Evolutionary conservation across 257 asterid species (phyloP).

Genomic region (Forsythia viridissima): DNA sequence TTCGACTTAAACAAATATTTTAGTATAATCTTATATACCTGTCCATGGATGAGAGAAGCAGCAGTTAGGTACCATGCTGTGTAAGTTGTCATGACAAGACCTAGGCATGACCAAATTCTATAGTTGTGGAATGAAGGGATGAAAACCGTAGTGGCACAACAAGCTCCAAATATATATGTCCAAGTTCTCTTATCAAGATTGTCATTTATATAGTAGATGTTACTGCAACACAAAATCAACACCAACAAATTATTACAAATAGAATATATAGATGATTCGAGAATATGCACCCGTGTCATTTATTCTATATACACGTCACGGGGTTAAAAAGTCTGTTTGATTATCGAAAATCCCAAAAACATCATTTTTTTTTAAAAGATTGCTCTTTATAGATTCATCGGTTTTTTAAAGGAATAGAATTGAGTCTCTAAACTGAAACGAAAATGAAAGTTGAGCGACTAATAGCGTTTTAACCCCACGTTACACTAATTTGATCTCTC

Average conservation of each 20-base stretch:
- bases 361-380: no score
- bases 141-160: slow-evolving; percentile 85
- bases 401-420: no score
- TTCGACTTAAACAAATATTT: no score
- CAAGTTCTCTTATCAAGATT: slow-evolving; percentile 87
- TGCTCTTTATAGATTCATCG: no score
- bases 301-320: background rate
- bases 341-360: no score
- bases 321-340: no score
- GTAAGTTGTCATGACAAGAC: slow-evolving; percentile 75
- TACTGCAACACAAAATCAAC: slow-evolving; percentile 44
- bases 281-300: background rate
- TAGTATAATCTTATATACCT: slow-evolving; percentile 37
- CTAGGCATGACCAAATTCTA: slow-evolving; percentile 81
- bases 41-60: slow-evolving; percentile 80
- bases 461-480: no score
- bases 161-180: slow-evolving; percentile 91
- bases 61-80: slow-evolving; percentile 86
- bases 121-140: slow-evolving; percentile 90
- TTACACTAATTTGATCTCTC: no score
- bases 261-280: background rate
- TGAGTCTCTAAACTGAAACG: no score
- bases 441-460: no score
- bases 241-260: background rate
- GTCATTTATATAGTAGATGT: slow-evolving; percentile 83